phyloP scores from a whole-genome alignment of 1,284 basidiomycete species.

The Fomitopsis pinicola region DNA sequence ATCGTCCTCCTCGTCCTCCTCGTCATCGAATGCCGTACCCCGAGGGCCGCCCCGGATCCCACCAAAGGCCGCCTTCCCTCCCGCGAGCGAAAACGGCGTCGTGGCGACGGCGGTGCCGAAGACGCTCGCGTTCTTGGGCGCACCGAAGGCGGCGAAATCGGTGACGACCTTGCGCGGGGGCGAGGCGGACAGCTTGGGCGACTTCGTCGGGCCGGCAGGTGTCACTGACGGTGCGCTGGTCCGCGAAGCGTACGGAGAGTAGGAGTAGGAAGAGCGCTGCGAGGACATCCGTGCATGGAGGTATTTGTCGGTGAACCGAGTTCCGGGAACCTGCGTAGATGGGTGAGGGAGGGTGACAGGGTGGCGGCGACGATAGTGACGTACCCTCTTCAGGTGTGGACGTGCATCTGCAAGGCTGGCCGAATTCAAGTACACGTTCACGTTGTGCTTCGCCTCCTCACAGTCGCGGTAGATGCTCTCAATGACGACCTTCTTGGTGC shows the following conservation, averaged over 20 bases:
- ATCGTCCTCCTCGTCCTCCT: conserved; percentile 60
- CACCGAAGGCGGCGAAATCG: conserved; percentile 90
- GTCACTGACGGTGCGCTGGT: conserved; percentile 30
- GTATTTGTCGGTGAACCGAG: conserved; percentile 93
- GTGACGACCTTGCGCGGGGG: conserved; percentile 83
- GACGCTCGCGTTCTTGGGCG: conserved; percentile 66
- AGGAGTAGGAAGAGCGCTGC: conserved; percentile 46
- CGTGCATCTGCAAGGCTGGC: conserved; percentile 72
- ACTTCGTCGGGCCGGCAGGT: conserved; percentile 31
- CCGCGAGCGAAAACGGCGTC: conserved; percentile 75
- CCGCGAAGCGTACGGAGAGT: conserved; percentile 44
- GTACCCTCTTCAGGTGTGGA: conserved; percentile 76
- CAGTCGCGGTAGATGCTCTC: conserved; percentile 95
- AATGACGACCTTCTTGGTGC: conserved; percentile 93
- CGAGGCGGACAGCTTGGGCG: conserved; percentile 39
- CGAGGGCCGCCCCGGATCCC: conserved; percentile 48
- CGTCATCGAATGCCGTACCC: conserved; percentile 41
- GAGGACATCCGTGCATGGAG: conserved; percentile 67
- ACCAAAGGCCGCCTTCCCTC: conserved; percentile 77
- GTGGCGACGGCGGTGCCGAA: conserved; percentile 77
- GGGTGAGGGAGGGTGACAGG: conserved; percentile 2
- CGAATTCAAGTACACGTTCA: conserved; percentile 81
- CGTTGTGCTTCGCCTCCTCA: conserved; percentile 87
- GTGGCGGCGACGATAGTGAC: conserved; percentile 17
- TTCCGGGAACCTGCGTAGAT: conserved; percentile 71